A percentile compares a stretch with the other conserved stretches of the same genome.
Evolutionary conservation across 2,329 filamentous ascomycete genomes (phyloP).

Genomic region (Colletotrichum euphorbiae): DNA sequence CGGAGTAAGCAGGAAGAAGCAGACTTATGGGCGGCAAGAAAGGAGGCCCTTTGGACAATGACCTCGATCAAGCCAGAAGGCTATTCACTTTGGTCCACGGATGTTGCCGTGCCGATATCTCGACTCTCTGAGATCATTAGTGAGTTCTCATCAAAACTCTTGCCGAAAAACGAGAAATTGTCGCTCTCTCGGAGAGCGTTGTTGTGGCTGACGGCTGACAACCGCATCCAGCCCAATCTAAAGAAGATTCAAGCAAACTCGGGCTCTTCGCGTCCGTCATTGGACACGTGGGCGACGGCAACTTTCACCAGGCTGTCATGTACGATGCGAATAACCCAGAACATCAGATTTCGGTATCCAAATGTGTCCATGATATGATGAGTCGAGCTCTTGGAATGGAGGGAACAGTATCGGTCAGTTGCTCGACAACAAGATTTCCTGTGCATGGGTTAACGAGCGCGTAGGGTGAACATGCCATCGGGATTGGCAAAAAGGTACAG

Average conservation of each 20-base stretch:
- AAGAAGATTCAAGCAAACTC: slow-evolving; percentile 71
- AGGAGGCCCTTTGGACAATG: slow-evolving; percentile 79
- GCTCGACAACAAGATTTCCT: slow-evolving; percentile 48
- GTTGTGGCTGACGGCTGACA: not conserved
- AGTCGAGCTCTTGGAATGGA: slow-evolving; percentile 76
- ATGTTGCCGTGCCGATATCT: slow-evolving; percentile 83
- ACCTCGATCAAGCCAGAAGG: slow-evolving; percentile 72
- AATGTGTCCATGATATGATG: slow-evolving; percentile 76
- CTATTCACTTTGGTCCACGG: slow-evolving; percentile 80
- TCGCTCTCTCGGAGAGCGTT: too few species aligned
- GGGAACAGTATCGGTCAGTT: slow-evolving; percentile 72
- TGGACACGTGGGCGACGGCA: slow-evolving; percentile 80
- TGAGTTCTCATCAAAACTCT: slow-evolving; percentile 22
- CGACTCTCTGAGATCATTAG: slow-evolving; percentile 76
- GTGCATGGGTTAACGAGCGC: not conserved
- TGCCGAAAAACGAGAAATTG: too few species aligned
- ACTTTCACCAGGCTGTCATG: slow-evolving; percentile 71
- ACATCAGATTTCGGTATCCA: slow-evolving; percentile 61
- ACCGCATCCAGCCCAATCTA: slow-evolving; percentile 65
- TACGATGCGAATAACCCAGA: slow-evolving; percentile 62
- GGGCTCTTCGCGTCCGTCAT: slow-evolving; percentile 75
- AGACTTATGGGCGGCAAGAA: slow-evolving; percentile 81
- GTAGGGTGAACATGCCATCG: slow-evolving; percentile 75
- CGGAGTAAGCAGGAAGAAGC: slow-evolving; percentile 71
- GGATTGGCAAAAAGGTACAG: slow-evolving; percentile 73